phyloP scores from a whole-genome alignment of 805 yeast species.

The Pichia rugopelliculosa region DNA sequence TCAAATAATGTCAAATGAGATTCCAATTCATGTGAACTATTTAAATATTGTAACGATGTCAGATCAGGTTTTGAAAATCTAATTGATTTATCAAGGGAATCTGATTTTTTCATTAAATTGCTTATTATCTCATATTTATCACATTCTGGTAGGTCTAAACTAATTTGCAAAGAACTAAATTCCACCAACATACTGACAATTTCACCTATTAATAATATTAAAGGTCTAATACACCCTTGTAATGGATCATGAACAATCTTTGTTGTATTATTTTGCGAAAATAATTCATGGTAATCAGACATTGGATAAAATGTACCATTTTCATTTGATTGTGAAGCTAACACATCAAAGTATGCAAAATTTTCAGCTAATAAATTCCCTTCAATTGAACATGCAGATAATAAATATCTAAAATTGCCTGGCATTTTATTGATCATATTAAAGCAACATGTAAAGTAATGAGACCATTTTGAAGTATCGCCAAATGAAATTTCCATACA shows the following conservation, averaged over 20 bases:
- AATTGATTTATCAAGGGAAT: constrained; percentile 13
- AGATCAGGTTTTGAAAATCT: constrained; percentile 17
- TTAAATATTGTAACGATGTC: constrained; percentile 13
- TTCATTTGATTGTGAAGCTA: constrained; percentile 31
- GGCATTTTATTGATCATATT: constrained; percentile 22
- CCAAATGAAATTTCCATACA: constrained; percentile 29
- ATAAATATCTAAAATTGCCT: constrained; percentile 23
- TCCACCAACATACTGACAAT: constrained; percentile 27
- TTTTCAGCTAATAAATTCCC: constrained; percentile 30
- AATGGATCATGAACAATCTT: constrained; percentile 29
- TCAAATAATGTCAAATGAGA: constrained; percentile 31
- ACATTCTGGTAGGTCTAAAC: constrained; percentile 17
- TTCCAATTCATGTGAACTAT: constrained; percentile 20
- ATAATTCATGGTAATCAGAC: constrained; percentile 27
- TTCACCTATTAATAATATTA: constrained; percentile 32
- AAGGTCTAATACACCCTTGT: constrained; percentile 36
- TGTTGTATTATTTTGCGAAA: constrained; percentile 11
- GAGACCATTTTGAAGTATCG: constrained; percentile 30
- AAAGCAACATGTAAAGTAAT: constrained; percentile 24
- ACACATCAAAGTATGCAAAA: constrained; percentile 35
- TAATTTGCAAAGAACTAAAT: constrained; percentile 15
- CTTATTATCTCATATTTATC: constrained; percentile 17
- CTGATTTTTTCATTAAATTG: constrained; percentile 14
- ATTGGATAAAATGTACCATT: constrained; percentile 33
- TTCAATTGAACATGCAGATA: constrained; percentile 26